Conservation (phyloP, 495 filamentous ascomycete species). For the Neurospora sp. region DNA sequence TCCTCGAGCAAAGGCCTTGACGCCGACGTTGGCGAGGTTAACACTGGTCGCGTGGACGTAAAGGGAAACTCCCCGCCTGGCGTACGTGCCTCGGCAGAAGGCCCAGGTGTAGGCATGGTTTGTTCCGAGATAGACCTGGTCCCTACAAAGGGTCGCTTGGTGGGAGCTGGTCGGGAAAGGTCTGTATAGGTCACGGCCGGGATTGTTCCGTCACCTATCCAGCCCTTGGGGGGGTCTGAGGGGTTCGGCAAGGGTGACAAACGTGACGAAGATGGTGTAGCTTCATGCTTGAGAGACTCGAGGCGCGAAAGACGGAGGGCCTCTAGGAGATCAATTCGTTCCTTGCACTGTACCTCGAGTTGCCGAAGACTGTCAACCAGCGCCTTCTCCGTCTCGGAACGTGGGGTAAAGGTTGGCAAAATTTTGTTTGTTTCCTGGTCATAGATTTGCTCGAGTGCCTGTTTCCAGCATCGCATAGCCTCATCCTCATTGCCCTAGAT, state of each 20-base stretch:
- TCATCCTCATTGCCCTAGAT: slow-evolving; percentile 81
- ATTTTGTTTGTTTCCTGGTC: slow-evolving; percentile 73
- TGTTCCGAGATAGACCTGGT: slow-evolving; percentile 44
- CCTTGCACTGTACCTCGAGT: slow-evolving; percentile 87
- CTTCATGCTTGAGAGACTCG: slow-evolving; percentile 36
- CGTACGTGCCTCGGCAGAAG: slow-evolving; percentile 10
- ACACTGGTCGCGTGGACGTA: background rate
- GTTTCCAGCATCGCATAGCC: slow-evolving; percentile 85
- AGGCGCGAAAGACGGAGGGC: slow-evolving; percentile 67
- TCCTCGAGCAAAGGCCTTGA: slow-evolving; percentile 19
- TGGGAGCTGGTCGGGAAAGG: slow-evolving; percentile 59
- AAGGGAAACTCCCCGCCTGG: background rate
- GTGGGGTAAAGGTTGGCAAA: slow-evolving; percentile 57
- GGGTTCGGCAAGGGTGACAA: background rate
- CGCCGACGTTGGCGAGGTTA: background rate
- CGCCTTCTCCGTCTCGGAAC: slow-evolving; percentile 75
- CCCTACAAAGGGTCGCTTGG: slow-evolving; percentile 44
- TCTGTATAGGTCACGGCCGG: slow-evolving; percentile 70
- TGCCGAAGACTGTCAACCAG: slow-evolving; percentile 70
- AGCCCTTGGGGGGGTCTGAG: slow-evolving; percentile 28
- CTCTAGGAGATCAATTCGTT: slow-evolving; percentile 81
- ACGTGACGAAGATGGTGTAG: background rate
- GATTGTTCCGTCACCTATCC: slow-evolving; percentile 72
- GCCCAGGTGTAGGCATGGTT: slow-evolving; percentile 6
- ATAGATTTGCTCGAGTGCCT: slow-evolving; percentile 83